Evolutionary conservation across 1,284 basidiomycete genomes (phyloP).

Genomic region (Chalciporus sp.): DNA sequence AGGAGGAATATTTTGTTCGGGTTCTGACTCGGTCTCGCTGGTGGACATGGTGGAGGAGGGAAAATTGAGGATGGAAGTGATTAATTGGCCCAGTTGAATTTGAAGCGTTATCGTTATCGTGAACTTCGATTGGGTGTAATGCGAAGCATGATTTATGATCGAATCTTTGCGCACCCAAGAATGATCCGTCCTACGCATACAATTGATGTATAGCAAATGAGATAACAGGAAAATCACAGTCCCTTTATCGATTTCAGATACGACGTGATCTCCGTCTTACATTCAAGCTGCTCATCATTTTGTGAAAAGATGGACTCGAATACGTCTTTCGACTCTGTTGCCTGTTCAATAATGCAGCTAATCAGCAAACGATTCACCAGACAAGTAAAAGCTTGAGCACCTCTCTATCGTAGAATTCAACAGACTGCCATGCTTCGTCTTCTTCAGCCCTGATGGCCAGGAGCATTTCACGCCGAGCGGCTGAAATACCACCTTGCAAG

Average conservation of each 20-base stretch:
- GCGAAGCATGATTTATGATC: neutral
- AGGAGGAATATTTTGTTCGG: conserved; percentile 26
- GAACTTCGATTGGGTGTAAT: neutral
- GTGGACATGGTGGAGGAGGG: conserved; percentile 27
- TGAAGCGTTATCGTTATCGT: neutral
- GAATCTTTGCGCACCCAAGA: neutral
- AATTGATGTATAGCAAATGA: conserved; percentile 1
- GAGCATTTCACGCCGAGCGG: conserved; percentile 71
- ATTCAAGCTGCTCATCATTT: conserved; percentile 52
- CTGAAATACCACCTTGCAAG: conserved; percentile 61
- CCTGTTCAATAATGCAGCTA: conserved; percentile 41
- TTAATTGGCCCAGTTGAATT: neutral
- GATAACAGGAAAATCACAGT: conserved; percentile 38
- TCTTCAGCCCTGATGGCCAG: conserved; percentile 70
- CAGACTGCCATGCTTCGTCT: conserved; percentile 70
- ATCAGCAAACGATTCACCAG: conserved; percentile 9
- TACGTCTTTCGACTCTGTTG: conserved; percentile 52
- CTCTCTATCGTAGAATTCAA: conserved; percentile 63
- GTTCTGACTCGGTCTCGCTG: conserved; percentile 47
- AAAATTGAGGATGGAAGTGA: neutral
- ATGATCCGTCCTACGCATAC: neutral
- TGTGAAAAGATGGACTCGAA: conserved; percentile 69
- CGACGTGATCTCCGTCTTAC: conserved; percentile 59
- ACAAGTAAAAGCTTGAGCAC: conserved; percentile 38
- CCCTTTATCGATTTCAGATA: conserved; percentile 65